Evolutionary conservation across 1,284 basidiomycete species (phyloP).

Genomic region (Boletus semigastroideus): DNA sequence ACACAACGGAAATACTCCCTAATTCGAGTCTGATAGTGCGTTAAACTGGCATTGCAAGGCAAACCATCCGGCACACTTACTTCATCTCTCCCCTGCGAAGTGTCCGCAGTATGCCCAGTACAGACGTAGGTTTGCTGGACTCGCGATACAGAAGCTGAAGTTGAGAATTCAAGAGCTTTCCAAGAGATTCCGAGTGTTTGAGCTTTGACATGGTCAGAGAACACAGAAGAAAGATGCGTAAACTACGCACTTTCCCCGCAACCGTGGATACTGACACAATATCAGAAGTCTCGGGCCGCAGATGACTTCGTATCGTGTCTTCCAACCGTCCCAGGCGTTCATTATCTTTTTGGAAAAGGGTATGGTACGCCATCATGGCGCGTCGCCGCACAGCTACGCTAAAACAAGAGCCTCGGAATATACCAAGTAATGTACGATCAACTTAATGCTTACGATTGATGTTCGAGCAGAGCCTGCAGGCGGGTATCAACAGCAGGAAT

Average conservation of each 20-base stretch:
- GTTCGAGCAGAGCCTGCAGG: conserved; percentile 60
- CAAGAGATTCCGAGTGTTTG: conserved; percentile 20
- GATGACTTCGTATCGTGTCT: conserved; percentile 16
- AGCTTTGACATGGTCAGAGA: conserved; percentile 22
- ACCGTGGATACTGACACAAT: conserved; percentile 10
- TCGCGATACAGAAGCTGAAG: conserved; percentile 16
- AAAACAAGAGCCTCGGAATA: conserved; percentile 11
- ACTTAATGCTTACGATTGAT: conserved; percentile 59
- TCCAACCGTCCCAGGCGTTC: conserved; percentile 49
- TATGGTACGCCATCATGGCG: conserved; percentile 55
- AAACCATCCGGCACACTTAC: conserved; percentile 13
- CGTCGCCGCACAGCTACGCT: conserved; percentile 63
- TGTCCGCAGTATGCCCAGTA: conserved; percentile 18
- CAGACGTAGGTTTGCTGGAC: conserved; percentile 3
- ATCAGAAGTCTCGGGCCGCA: conserved; percentile 14
- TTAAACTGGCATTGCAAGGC: conserved; percentile 24
- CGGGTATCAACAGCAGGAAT: conserved; percentile 72
- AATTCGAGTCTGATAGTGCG: conserved; percentile 27
- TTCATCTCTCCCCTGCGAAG: conserved; percentile 22
- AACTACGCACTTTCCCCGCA: conserved; percentile 24
- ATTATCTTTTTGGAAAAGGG: conserved; percentile 49
- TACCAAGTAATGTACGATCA: conserved; percentile 1
- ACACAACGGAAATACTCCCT: conserved; percentile 30
- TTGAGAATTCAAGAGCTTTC: conserved; percentile 17
- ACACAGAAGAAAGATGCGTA: background rate